These are phyloP conservation scores for Trichoderma sp. DNA, from an alignment of 2,329 filamentous ascomycete species.

Conservation along the genomic window DNA sequence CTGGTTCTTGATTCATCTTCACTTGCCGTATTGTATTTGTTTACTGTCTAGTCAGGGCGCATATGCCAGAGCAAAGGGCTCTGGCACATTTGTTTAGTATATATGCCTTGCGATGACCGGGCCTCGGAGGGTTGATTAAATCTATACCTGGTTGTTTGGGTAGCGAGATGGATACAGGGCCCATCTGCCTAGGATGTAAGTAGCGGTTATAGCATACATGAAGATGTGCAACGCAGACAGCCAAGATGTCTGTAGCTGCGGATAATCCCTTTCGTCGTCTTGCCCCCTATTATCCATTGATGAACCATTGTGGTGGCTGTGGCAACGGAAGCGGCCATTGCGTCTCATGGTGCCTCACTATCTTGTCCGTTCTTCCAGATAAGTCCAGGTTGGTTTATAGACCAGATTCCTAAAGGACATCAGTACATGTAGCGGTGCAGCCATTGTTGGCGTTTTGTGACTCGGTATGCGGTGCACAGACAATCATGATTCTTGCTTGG, in stretches of 20 bases:
- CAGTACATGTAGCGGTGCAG: too few species aligned
- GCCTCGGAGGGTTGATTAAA: constrained; percentile 14
- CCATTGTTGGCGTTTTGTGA: neutral
- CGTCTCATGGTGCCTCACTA: neutral
- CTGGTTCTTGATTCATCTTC: constrained; percentile 2
- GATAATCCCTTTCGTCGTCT: neutral
- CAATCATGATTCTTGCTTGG: neutral
- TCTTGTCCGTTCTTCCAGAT: neutral
- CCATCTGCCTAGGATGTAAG: constrained; percentile 20
- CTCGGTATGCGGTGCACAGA: neutral
- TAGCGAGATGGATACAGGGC: constrained; percentile 24
- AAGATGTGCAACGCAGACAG: constrained; percentile 20
- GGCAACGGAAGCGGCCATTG: neutral
- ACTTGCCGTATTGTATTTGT: neutral
- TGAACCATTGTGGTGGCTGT: neutral
- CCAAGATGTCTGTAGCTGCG: neutral
- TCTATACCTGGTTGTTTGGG: constrained; percentile 25
- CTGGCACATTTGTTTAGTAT: constrained; percentile 26
- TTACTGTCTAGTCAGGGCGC: constrained; percentile 18
- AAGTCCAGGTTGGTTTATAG: too few species aligned
- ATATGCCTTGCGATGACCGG: constrained; percentile 17
- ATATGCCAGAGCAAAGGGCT: constrained; percentile 24
- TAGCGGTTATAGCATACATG: constrained; percentile 22
- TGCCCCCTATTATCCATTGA: neutral
- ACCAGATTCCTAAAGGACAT: too few species aligned